A percentile compares a stretch with the other conserved stretches of the same genome.
Evolutionary conservation across 495 filamentous ascomycete species (phyloP).

Genomic region (Neurospora sp.): DNA sequence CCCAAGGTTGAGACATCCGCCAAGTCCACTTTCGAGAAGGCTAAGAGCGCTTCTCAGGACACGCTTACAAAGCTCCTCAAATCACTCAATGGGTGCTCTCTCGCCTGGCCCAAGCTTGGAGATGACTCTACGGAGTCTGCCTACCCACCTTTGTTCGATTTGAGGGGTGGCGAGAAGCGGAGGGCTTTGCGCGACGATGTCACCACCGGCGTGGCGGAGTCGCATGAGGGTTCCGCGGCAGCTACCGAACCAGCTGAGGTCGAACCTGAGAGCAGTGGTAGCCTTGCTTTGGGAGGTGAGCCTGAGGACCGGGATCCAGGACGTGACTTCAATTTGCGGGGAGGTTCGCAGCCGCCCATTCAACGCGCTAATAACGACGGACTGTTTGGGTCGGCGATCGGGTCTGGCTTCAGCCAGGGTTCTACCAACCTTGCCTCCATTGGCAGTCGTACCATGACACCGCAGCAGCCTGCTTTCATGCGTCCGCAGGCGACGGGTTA

Average conservation of each 20-base stretch:
- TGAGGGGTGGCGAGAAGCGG: conserved; percentile 65
- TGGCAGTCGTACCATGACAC: conserved; percentile 60
- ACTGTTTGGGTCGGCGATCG: conserved; percentile 43
- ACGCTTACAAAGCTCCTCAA: conserved; percentile 22
- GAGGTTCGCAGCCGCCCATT: conserved; percentile 63
- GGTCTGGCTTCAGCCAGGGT: conserved; percentile 41
- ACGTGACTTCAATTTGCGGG: conserved; percentile 40
- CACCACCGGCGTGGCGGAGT: conserved; percentile 46
- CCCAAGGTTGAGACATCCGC: not conserved
- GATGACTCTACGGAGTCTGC: conserved; percentile 12
- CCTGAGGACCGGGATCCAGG: conserved; percentile 62
- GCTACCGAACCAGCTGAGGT: conserved; percentile 32
- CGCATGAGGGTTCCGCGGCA: conserved; percentile 42
- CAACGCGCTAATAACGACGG: conserved; percentile 49
- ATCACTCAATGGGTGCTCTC: conserved; percentile 20
- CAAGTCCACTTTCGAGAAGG: conserved; percentile 6
- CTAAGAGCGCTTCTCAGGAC: conserved; percentile 10
- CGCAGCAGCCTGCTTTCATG: conserved; percentile 68
- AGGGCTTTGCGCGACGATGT: conserved; percentile 62
- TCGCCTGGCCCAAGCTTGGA: conserved; percentile 18
- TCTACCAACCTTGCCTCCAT: conserved; percentile 40
- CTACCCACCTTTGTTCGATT: conserved; percentile 73
- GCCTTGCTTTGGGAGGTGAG: conserved; percentile 81
- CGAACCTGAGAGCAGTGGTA: conserved; percentile 65
- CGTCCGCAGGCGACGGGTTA: conserved; percentile 49